Conservation (phyloP, 208 protist species). For the Novymonas esmeraldas region DNA sequence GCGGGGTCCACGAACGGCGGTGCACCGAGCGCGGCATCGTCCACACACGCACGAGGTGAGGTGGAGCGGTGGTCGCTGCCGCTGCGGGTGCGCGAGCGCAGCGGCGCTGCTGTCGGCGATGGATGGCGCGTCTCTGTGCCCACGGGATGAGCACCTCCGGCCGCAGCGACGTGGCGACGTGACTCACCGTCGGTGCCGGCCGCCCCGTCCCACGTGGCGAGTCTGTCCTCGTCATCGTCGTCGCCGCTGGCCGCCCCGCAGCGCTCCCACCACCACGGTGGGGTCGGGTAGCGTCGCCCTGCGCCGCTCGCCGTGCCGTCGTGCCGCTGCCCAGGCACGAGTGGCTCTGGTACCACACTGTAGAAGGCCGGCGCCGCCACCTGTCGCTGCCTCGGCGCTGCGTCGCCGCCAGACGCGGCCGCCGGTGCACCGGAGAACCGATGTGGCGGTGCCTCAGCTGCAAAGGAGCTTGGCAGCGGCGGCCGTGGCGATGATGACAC, state of each 20-base stretch:
- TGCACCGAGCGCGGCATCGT: too few species aligned
- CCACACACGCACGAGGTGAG: not conserved
- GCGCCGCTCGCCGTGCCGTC: not conserved
- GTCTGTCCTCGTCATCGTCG: not conserved
- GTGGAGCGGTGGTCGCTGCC: not conserved
- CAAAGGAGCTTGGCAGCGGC: too few species aligned
- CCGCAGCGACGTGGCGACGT: not conserved
- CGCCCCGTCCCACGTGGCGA: not conserved
- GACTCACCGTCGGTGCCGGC: not conserved
- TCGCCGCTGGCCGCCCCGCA: not conserved
- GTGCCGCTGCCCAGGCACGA: not conserved
- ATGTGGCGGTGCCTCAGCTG: too few species aligned
- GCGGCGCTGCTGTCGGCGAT: not conserved
- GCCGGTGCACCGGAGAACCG: too few species aligned
- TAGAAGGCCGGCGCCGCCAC: conserved; percentile 5
- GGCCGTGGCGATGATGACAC: too few species aligned
- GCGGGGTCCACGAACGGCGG: not conserved
- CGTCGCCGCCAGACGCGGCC: not conserved
- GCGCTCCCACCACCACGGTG: conserved; percentile 10
- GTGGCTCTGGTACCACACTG: not conserved
- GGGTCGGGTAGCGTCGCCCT: not conserved
- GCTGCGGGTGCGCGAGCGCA: conserved; percentile 8
- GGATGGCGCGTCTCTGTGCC: not conserved
- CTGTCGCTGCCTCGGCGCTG: not conserved
- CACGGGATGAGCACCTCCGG: not conserved